phyloP scores from a whole-genome alignment of 1,284 basidiomycete species.

The Rhizoctonia solani region DNA sequence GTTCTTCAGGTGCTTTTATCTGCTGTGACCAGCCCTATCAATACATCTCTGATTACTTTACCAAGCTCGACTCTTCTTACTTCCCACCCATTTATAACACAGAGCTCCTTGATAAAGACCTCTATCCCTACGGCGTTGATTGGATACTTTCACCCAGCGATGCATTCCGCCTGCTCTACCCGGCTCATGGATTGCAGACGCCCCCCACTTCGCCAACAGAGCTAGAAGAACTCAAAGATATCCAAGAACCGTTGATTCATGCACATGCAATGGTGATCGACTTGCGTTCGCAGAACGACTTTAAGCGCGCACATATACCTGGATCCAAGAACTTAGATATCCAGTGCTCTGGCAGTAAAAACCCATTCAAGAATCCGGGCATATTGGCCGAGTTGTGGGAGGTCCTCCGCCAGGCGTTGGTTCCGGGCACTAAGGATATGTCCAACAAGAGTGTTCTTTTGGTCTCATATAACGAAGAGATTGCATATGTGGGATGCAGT shows the following conservation, averaged over 20 bases:
- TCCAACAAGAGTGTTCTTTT: background rate
- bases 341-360: background rate
- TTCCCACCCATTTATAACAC: conserved; percentile 32
- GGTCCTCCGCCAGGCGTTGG: background rate
- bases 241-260: background rate
- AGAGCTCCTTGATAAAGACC: conserved; percentile 17
- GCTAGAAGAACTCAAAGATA: conserved; percentile 1
- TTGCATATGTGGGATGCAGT: background rate
- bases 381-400: conserved; percentile 9
- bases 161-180: conserved; percentile 7
- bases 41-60: conserved; percentile 25
- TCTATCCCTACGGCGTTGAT: conserved; percentile 21
- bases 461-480: background rate
- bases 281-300: background rate
- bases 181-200: background rate
- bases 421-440: background rate
- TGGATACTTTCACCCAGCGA: conserved; percentile 18
- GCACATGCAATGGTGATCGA: conserved; percentile 4
- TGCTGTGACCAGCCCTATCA: conserved; percentile 29
- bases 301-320: background rate
- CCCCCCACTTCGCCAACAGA: conserved; percentile 19
- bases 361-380: conserved; percentile 9
- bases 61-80: background rate
- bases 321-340: background rate
- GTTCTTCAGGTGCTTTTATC: conserved; percentile 31